phyloP scores from a whole-genome alignment of 2,329 filamentous ascomycete genomes.

The Periglandula ipomoeae region DNA sequence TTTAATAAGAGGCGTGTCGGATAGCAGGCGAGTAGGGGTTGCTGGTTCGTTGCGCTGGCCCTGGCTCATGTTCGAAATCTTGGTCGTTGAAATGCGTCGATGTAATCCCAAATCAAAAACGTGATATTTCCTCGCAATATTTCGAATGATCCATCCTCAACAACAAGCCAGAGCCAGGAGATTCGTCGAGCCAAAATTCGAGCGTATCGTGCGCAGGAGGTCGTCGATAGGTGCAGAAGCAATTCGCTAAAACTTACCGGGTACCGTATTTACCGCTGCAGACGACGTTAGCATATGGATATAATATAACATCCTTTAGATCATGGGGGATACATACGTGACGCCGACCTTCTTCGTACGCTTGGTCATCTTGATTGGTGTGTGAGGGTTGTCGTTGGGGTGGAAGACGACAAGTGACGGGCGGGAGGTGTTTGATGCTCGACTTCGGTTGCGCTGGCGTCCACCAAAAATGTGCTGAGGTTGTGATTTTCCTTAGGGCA shows the following conservation, averaged over 20 bases:
- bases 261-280: conserved; percentile 80
- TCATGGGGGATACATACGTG: conserved; percentile 42
- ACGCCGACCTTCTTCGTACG: conserved; percentile 97
- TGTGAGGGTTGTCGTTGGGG: conserved; percentile 26
- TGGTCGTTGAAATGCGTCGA: neutral
- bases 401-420: conserved; percentile 24
- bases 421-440: conserved; percentile 21
- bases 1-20: too few species aligned
- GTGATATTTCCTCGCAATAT: too few species aligned
- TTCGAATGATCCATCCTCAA: neutral
- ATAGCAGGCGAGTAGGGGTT: neutral
- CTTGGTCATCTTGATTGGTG: conserved; percentile 74
- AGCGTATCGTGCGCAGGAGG: neutral
- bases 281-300: conserved; percentile 19
- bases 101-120: too few species aligned
- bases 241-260: conserved; percentile 52
- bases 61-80: neutral
- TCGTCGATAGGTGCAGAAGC: neutral
- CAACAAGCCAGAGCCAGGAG: neutral
- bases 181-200: conserved; percentile 1
- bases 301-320: conserved; percentile 5
- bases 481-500: conserved; percentile 35
- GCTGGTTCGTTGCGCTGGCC: neutral
- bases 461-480: conserved; percentile 25
- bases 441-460: conserved; percentile 20